These are phyloP conservation scores for Pseudonitzschia delicatissima DNA, from an alignment of 108 stramenopile species.

Conservation along the genomic window DNA sequence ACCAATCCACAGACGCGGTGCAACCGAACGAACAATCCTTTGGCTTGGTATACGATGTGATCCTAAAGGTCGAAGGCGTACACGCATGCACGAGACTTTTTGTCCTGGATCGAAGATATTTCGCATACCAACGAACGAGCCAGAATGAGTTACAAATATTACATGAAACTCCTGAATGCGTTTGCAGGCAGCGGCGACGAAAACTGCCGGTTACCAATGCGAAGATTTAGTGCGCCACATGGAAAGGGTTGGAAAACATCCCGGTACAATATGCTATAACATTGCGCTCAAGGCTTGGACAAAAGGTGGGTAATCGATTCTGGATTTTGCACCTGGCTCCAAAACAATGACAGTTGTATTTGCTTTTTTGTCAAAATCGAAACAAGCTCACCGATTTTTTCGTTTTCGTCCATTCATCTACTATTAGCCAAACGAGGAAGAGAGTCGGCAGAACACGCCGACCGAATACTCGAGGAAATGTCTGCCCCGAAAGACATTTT, in stretches of 20 bases:
- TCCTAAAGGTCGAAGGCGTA: slow-evolving; percentile 29
- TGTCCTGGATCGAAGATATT: slow-evolving; percentile 44
- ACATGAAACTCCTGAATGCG: slow-evolving; percentile 30
- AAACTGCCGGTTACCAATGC: too few relatives aligned
- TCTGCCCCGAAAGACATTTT: slow-evolving; percentile 35
- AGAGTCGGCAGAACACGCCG: slow-evolving; percentile 41
- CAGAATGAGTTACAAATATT: slow-evolving; percentile 22
- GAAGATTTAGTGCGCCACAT: slow-evolving; percentile 31
- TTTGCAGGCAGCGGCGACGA: slow-evolving; percentile 32
- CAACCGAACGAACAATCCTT: slow-evolving; percentile 32
- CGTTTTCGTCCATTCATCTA: not conserved
- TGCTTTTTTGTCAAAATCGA: not conserved
- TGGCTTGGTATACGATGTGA: slow-evolving; percentile 29
- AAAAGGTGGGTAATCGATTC: not conserved
- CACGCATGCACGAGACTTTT: slow-evolving; percentile 20
- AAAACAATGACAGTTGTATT: not conserved
- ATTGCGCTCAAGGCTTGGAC: slow-evolving; percentile 43
- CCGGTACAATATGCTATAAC: slow-evolving; percentile 47
- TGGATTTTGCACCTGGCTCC: not conserved
- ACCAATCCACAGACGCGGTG: not conserved
- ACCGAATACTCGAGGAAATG: slow-evolving; percentile 44
- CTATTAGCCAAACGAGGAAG: slow-evolving; percentile 24
- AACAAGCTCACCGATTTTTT: not conserved
- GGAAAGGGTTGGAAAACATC: slow-evolving; percentile 30
- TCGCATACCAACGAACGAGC: slow-evolving; percentile 26